Evolutionary conservation across 164 flowering plant genomes (phyloP), one percentile per base, ranked within the genome.

Genomic region (Liriodendron chinense): DNA sequence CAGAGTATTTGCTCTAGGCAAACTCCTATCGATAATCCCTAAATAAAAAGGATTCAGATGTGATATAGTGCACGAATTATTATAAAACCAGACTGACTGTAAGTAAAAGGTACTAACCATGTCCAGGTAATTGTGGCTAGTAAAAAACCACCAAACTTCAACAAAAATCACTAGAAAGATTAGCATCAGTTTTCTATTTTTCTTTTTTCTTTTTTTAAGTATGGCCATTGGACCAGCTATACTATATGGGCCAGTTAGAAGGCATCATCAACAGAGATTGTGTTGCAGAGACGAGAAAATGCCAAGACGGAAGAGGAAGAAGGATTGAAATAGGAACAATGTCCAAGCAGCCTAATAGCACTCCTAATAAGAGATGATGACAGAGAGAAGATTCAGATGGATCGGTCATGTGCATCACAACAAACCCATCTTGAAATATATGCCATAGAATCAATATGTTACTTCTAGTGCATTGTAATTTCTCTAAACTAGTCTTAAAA

Each of bases 1-100:
- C 50, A 82, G 43, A 59, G 90, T 90, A 47, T 78, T 86, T 13
- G 83, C 80, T 80, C 87, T 86, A 71, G 85, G 72, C 75, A 84
- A 49, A 78, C 69, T 79, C 82, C 73, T 76, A 23, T 74, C 76
- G 70, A 68, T 76, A 65, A 63, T 50, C 57, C 87, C 94, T 74
- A 61, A 14, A 50, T n/a, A 23, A 23, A n/a, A 49, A 73, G 23
- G 67, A 16, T 64, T 9, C 26, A 12, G 20, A 57, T 3, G 65
- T 26, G 48, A 20, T 21, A 72, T 22, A 10, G 34, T 9, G 10
- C 12, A 59, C 13, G 48, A 28, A 26, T 9, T 59, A 7, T n/a
- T 72, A 16, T 8, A 23, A 64, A 9, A 64, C 24, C 24, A 21
- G 67, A 64, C 67, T 64, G 26, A 12, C 24, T 22, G 24, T 10